phyloP scores from a whole-genome alignment of 495 filamentous ascomycete genomes.

The Daldinia bambusicola region DNA sequence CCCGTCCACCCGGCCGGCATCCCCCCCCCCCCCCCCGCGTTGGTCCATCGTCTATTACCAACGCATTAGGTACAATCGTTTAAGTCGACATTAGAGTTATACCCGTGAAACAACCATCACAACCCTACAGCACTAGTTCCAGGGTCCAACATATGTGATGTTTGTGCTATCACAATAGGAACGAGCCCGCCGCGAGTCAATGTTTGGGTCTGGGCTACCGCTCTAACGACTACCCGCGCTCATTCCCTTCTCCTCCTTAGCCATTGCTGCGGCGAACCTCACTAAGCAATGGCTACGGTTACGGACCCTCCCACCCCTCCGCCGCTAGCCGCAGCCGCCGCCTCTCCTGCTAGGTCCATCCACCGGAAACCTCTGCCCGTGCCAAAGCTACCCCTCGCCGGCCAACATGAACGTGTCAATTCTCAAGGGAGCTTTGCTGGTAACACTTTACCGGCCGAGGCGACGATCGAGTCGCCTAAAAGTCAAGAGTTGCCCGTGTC shows the following conservation, averaged over 20 bases:
- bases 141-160: constrained; percentile 29
- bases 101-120: constrained; percentile 34
- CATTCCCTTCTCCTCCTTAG: constrained; percentile 21
- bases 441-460: constrained; percentile 48
- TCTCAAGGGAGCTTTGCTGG: constrained; percentile 52
- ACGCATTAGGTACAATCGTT: constrained; percentile 15
- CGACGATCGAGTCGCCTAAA: constrained; percentile 47
- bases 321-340: constrained; percentile 44
- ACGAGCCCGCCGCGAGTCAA: constrained; percentile 35
- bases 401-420: constrained; percentile 38
- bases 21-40: constrained; percentile 36
- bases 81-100: constrained; percentile 41
- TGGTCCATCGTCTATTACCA: constrained; percentile 1
- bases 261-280: constrained; percentile 28
- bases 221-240: constrained; percentile 31
- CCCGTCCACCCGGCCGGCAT: constrained; percentile 34
- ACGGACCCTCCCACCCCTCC: constrained; percentile 49
- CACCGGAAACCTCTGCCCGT: constrained; percentile 56
- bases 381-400: constrained; percentile 43
- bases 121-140: constrained; percentile 13
- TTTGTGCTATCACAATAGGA: constrained; percentile 38
- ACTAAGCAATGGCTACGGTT: constrained; percentile 57
- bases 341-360: constrained; percentile 51
- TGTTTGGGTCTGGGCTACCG: constrained; percentile 27
- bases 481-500: constrained; percentile 54